Conservation (phyloP, 768 basidiomycete genomes). For the Tulasnella sp. region DNA sequence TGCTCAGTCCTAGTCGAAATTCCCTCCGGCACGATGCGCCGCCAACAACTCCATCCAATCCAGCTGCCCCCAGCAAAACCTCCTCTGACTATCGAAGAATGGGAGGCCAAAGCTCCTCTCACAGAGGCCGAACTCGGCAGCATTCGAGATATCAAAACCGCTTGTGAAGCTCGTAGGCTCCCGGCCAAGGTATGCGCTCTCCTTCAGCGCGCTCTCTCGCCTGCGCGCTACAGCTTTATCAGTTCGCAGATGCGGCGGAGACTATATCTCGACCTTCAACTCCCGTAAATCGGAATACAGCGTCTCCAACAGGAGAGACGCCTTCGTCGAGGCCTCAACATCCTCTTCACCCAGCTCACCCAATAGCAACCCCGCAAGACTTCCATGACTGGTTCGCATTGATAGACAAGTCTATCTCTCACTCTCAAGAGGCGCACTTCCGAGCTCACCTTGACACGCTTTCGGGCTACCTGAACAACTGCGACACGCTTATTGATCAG, state of each 20-base stretch:
- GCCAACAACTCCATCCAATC: conserved; percentile 26
- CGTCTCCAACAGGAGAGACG: conserved; percentile 42
- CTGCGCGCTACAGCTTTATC: conserved; percentile 18
- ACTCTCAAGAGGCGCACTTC: conserved; percentile 93
- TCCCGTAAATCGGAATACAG: conserved; percentile 44
- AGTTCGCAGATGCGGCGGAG: conserved; percentile 51
- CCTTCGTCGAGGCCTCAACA: conserved; percentile 40
- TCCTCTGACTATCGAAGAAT: conserved; percentile 78
- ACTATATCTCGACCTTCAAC: conserved; percentile 55
- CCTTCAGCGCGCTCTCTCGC: neutral
- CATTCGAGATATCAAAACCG: conserved; percentile 63
- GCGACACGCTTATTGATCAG: conserved; percentile 70
- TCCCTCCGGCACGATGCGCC: conserved; percentile 23
- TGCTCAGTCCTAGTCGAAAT: conserved; percentile 26
- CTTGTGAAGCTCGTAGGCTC: conserved; percentile 61
- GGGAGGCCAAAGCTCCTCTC: conserved; percentile 83
- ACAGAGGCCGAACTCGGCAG: conserved; percentile 69
- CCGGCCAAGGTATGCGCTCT: conserved; percentile 67
- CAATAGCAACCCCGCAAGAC: conserved; percentile 89
- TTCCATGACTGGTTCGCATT: conserved; percentile 96
- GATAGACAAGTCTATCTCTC: conserved; percentile 86
- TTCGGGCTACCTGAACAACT: conserved; percentile 72
- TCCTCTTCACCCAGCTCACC: conserved; percentile 71
- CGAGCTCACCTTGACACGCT: conserved; percentile 80
- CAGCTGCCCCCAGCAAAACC: conserved; percentile 44